Evolutionary conservation across 2,329 filamentous ascomycete species (phyloP).

Genomic region (Mariannaea elegans): DNA sequence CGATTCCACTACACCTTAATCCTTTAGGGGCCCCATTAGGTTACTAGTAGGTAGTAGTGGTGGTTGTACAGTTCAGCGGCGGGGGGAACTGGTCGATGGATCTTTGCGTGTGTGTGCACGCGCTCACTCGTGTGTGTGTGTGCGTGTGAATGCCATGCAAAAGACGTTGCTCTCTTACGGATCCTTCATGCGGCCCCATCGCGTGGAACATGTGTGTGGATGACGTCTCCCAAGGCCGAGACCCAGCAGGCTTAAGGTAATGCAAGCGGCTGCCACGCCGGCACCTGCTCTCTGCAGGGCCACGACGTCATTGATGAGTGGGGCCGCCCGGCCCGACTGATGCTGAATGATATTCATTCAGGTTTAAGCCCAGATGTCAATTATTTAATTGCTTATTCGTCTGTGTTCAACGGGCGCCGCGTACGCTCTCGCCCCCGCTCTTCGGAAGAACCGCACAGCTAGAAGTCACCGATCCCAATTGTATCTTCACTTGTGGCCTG

Average conservation of each 20-base stretch:
- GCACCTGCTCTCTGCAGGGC: constrained; percentile 6
- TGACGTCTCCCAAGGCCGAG: background rate
- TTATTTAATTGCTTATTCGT: no score
- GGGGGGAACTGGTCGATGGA: no score
- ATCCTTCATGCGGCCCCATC: background rate
- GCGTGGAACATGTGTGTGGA: background rate
- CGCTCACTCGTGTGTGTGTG: no score
- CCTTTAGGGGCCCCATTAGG: background rate
- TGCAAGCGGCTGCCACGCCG: background rate
- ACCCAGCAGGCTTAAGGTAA: background rate
- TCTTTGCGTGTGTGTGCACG: no score
- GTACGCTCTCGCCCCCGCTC: background rate
- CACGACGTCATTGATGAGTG: constrained; percentile 12
- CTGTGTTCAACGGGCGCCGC: no score
- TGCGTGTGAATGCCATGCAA: background rate
- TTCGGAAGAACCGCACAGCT: background rate
- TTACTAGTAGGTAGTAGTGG: no score
- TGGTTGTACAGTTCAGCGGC: no score
- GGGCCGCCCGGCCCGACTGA: constrained; percentile 10
- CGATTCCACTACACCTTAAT: background rate
- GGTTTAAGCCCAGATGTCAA: background rate
- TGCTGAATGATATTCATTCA: background rate
- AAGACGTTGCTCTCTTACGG: background rate
- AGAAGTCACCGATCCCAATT: background rate
- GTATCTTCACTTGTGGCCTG: no score